Conservation (phyloP, 2,329 filamentous ascomycete genomes). For the Aspergillus unguis region DNA sequence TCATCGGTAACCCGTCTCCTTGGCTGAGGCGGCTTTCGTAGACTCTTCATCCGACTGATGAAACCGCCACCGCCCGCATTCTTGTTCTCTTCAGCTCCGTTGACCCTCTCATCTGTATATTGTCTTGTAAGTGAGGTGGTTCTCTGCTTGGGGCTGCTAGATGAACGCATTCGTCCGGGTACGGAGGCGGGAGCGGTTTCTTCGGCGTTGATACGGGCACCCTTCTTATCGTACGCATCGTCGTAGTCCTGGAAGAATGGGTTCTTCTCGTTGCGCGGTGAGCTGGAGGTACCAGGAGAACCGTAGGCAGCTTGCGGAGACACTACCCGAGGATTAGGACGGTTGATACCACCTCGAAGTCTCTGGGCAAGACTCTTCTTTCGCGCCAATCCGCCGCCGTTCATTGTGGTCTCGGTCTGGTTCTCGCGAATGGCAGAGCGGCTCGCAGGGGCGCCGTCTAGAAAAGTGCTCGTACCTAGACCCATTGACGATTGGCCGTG, state of each 20-base stretch:
- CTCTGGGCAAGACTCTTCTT: conserved; percentile 96
- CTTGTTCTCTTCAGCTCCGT: conserved; percentile 39
- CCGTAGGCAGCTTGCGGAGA: conserved; percentile 50
- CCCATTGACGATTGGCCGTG: conserved; percentile 82
- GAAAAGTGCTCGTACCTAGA: conserved; percentile 88
- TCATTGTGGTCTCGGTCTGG: conserved; percentile 57
- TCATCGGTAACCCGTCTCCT: conserved; percentile 38
- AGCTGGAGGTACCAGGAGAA: conserved; percentile 27
- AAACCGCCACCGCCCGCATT: conserved; percentile 58
- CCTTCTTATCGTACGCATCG: conserved; percentile 63
- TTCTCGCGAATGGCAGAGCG: conserved; percentile 70
- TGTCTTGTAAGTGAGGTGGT: conserved; percentile 57
- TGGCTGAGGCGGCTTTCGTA: conserved; percentile 56
- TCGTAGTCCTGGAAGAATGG: conserved; percentile 83
- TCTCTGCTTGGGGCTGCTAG: conserved; percentile 58
- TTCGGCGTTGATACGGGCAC: conserved; percentile 55
- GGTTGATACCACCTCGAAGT: conserved; percentile 76
- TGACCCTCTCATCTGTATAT: conserved; percentile 55
- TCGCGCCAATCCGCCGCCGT: conserved; percentile 64
- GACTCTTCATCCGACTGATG: conserved; percentile 74
- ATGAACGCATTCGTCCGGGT: conserved; percentile 43
- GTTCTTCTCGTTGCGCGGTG: conserved; percentile 55
- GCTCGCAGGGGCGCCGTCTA: conserved; percentile 88
- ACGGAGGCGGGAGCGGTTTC: conserved; percentile 32
- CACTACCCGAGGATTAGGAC: conserved; percentile 57